A percentile compares a stretch with the other conserved stretches of the same genome.
Evolutionary conservation across 2,329 filamentous ascomycete species (phyloP).

Genomic region (Myriosclerotinia scirpicola): DNA sequence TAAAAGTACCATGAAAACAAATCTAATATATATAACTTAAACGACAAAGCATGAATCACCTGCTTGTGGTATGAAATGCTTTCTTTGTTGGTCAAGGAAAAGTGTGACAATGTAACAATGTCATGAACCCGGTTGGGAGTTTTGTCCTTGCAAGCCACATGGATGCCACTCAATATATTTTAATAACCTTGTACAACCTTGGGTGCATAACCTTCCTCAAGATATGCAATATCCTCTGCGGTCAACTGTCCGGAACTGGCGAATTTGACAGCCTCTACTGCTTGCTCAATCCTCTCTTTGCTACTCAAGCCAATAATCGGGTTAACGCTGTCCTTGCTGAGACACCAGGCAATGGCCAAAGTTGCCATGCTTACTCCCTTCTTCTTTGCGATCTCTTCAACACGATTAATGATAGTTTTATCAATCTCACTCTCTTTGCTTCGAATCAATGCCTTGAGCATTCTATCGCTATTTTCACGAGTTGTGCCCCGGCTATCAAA

Average conservation of each 20-base stretch:
- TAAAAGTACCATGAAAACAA: not conserved
- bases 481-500: conserved; percentile 30
- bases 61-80: not conserved
- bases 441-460: conserved; percentile 29
- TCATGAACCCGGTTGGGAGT: conserved; percentile 9
- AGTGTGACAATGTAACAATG: not conserved
- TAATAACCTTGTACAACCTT: conserved; percentile 32
- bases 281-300: conserved; percentile 55
- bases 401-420: conserved; percentile 42
- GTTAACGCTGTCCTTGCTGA: conserved; percentile 48
- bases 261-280: conserved; percentile 46
- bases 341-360: conserved; percentile 58
- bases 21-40: not conserved
- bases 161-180: conserved; percentile 19
- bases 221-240: conserved; percentile 53
- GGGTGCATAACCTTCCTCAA: conserved; percentile 56
- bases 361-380: conserved; percentile 58
- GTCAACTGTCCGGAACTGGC: conserved; percentile 48
- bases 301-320: conserved; percentile 57
- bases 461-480: conserved; percentile 32
- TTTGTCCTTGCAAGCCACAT: conserved; percentile 18
- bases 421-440: conserved; percentile 37
- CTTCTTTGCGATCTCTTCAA: conserved; percentile 58
- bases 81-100: conserved; percentile 3
- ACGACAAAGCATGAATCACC: conserved; percentile 15